Evolutionary conservation across 2,329 filamentous ascomycete genomes (phyloP).

Genomic region (Aspergillus chevalieri): DNA sequence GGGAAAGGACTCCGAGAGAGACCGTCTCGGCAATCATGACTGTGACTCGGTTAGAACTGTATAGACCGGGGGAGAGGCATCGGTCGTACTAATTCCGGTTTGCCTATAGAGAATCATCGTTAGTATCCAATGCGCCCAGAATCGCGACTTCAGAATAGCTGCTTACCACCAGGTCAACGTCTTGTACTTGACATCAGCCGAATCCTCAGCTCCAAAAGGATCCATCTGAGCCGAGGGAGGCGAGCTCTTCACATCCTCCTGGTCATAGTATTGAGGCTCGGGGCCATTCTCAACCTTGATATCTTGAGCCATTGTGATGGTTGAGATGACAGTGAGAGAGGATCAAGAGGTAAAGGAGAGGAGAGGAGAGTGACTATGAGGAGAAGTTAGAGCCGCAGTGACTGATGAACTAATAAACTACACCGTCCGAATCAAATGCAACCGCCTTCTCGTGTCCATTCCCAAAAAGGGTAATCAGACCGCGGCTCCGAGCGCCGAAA

Average conservation of each 20-base stretch:
- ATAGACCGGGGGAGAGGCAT: neutral
- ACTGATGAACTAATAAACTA: no score
- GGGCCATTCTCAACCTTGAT: neutral
- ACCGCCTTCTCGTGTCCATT: no score
- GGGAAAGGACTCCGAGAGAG: conserved; percentile 49
- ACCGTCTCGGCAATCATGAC: conserved; percentile 21
- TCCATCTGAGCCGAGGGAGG: neutral
- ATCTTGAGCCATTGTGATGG: neutral
- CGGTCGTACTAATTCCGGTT: neutral
- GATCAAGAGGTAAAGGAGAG: neutral
- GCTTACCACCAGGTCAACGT: neutral
- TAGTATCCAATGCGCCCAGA: neutral
- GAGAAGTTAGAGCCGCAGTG: no score
- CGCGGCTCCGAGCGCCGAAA: no score
- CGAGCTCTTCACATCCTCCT: neutral
- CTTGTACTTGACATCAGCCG: neutral
- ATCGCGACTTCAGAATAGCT: neutral
- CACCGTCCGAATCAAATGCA: no score
- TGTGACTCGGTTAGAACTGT: conserved; percentile 6
- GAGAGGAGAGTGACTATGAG: no score
- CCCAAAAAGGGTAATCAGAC: no score
- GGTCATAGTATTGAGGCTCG: neutral
- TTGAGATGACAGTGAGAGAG: neutral
- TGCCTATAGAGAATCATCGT: neutral
- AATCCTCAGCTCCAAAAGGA: conserved; percentile 1